Base-by-base conservation (phyloP, 768 basidiomycete genomes). In the Hemileccinum impolitum region DNA sequence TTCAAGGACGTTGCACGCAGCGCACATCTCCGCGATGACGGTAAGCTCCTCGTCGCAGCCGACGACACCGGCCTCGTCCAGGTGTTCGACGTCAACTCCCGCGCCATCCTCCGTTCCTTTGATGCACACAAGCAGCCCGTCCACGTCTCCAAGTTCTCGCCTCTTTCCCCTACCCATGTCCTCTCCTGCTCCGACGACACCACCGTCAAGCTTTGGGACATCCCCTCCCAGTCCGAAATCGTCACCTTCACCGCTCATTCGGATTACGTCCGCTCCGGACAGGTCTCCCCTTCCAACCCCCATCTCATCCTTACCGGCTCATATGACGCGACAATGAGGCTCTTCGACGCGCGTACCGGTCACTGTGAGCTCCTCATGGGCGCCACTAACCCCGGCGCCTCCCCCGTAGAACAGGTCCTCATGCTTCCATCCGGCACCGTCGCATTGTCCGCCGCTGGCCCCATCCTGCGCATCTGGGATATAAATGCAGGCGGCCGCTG, bases 151-250 rank as follows among this genome's bases (percentile, higher is more conserved):
- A 90, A 87, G 56, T 99, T 98, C 67, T 98, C 95, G 1, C 69
- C 84, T 3, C 75, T 87, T 47, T 76, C 81, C 13, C 85, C 87
- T 2, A 90, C 90, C 0, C 89, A 92, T 57, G 74, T 97, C 44
- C 77, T 98, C 25, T 94, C 96, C 4, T 94, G 92, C 60, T 97
- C 94, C 3, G 95, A 98, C 68, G 96, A 99, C 65, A 91, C 90
- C 3, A 94, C 94, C 19, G 89, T 90, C 46, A 87, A 84, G 66
- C 73, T 98, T 1, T 98, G 94, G 90, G 96, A 98, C 68, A 83
- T 98, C 14, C 91, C 96, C 6, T 91, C 94, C 7, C 87, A 95
- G 68, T 74, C 85, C 0, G 76, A 84, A 38, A 72, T 92, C 50
- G 75, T 76, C 12, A 93, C 91, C 17, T 93, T 99, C 61, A 72